Conservation (phyloP, 1,139 yeast species). For the Candida glucosophila region DNA sequence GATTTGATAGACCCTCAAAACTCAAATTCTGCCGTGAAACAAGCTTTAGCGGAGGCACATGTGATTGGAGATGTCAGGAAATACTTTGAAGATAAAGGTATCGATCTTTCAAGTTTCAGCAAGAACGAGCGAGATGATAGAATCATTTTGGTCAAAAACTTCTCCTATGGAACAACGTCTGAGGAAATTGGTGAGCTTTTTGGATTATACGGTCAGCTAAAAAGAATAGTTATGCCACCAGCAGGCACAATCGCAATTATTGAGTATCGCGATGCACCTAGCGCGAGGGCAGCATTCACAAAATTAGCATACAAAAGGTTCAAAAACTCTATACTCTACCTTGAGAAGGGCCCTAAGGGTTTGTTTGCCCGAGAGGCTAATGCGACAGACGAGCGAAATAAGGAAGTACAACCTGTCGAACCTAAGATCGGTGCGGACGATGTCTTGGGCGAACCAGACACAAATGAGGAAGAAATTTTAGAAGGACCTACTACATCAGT, state of each 20-base stretch:
- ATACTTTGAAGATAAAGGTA: conserved; percentile 77
- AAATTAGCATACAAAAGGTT: conserved; percentile 82
- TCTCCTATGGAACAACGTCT: conserved; percentile 76
- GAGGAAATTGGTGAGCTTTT: conserved; percentile 80
- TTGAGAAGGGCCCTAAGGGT: conserved; percentile 90
- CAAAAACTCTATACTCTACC: conserved; percentile 75
- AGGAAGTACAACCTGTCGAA: conserved; percentile 19
- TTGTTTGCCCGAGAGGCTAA: conserved; percentile 63
- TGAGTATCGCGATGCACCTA: conserved; percentile 78
- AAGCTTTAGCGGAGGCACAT: conserved; percentile 95
- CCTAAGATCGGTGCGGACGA: conserved; percentile 23
- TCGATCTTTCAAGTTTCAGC: conserved; percentile 69
- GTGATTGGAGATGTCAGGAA: conserved; percentile 86
- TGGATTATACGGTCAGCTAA: conserved; percentile 68
- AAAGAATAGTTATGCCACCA: conserved; percentile 86
- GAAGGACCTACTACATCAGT: conserved; percentile 77
- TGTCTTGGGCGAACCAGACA: conserved; percentile 9
- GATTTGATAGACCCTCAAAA: conserved; percentile 83
- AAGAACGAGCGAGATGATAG: conserved; percentile 73
- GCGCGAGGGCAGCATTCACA: conserved; percentile 85
- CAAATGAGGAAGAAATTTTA: conserved; percentile 29
- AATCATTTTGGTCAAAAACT: conserved; percentile 77
- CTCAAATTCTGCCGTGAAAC: conserved; percentile 89
- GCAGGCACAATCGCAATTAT: conserved; percentile 94
- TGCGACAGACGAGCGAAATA: conserved; percentile 10